These are phyloP conservation scores for Dinochytrium kinnereticum DNA, from an alignment of 371 early-diverging fungal species.

Conservation along the genomic window DNA sequence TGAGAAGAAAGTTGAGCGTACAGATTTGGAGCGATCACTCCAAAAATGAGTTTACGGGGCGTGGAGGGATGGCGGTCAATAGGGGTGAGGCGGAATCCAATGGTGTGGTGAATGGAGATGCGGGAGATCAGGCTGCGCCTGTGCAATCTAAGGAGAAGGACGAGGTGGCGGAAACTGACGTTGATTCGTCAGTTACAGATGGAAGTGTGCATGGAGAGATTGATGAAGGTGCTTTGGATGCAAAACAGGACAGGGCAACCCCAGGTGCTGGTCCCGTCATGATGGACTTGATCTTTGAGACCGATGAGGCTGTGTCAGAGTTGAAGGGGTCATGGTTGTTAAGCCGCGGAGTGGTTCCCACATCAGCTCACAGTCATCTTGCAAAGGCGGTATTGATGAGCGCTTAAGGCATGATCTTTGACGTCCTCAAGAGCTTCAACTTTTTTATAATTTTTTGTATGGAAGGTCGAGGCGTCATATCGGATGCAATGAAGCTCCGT, in stretches of 20 bases:
- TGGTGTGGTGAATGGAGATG: not conserved
- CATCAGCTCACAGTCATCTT: not conserved
- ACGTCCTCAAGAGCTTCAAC: too few relatives aligned
- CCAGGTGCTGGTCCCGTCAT: not conserved
- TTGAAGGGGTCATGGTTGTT: not conserved
- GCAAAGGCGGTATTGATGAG: not conserved
- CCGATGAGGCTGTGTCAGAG: slow-evolving; percentile 15
- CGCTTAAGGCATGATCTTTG: not conserved
- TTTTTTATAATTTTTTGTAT: too few relatives aligned
- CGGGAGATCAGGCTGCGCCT: not conserved
- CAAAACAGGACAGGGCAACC: not conserved
- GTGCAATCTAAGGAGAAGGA: not conserved
- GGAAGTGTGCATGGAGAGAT: not conserved
- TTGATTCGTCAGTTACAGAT: not conserved
- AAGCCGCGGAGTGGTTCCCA: not conserved
- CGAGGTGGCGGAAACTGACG: not conserved
- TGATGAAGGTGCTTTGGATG: not conserved
- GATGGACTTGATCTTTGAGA: slow-evolving; percentile 5
- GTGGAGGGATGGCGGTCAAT: not conserved
- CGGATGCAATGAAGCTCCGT: too few relatives aligned
- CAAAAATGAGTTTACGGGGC: not conserved
- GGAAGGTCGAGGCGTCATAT: too few relatives aligned
- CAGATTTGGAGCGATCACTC: slow-evolving; percentile 33
- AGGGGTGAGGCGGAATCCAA: not conserved
- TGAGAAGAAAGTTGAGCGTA: slow-evolving; percentile 29